Evolutionary conservation across 2,329 filamentous ascomycete species (phyloP).

Genomic region (Aspergillus terreus): DNA sequence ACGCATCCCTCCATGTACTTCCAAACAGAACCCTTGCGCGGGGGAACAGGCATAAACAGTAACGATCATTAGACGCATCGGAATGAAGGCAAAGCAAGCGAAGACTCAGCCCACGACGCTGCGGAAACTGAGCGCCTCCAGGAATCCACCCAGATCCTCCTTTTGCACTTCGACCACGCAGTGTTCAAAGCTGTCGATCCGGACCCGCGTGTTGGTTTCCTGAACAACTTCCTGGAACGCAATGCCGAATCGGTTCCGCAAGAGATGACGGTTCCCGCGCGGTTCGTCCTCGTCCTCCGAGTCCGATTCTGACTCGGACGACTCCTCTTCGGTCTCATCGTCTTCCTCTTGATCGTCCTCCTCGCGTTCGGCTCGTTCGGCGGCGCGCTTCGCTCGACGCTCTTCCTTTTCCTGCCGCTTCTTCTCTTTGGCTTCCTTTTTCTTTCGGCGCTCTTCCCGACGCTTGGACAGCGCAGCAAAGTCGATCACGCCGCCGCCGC

Average conservation of each 20-base stretch:
- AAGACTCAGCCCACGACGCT: conserved; percentile 62
- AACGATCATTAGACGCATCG: too few species aligned
- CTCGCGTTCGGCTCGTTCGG: conserved; percentile 47
- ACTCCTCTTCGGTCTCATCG: conserved; percentile 56
- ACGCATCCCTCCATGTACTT: too few species aligned
- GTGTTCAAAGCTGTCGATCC: conserved; percentile 96
- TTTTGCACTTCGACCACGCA: conserved; percentile 94
- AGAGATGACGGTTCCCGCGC: conserved; percentile 61
- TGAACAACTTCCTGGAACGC: conserved; percentile 93
- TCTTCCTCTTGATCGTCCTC: conserved; percentile 57
- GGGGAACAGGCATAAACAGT: background rate
- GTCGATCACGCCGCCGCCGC: conserved; percentile 70
- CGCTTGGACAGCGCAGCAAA: conserved; percentile 65
- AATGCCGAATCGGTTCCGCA: conserved; percentile 85
- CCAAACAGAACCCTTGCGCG: background rate
- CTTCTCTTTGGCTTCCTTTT: conserved; percentile 61
- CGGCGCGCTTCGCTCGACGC: conserved; percentile 58
- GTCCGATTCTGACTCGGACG: conserved; percentile 48
- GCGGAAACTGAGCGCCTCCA: conserved; percentile 90
- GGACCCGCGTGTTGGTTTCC: conserved; percentile 82
- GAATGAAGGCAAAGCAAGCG: background rate
- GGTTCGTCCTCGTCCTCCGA: conserved; percentile 54
- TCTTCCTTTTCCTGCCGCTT: conserved; percentile 61
- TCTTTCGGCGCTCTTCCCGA: conserved; percentile 60
- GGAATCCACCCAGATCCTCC: conserved; percentile 84